Percentiles rank a stretch among this genome's conserved stretches.
phyloP scores from a whole-genome alignment of 148 eudicot species.

The Talinum fruticosum region DNA sequence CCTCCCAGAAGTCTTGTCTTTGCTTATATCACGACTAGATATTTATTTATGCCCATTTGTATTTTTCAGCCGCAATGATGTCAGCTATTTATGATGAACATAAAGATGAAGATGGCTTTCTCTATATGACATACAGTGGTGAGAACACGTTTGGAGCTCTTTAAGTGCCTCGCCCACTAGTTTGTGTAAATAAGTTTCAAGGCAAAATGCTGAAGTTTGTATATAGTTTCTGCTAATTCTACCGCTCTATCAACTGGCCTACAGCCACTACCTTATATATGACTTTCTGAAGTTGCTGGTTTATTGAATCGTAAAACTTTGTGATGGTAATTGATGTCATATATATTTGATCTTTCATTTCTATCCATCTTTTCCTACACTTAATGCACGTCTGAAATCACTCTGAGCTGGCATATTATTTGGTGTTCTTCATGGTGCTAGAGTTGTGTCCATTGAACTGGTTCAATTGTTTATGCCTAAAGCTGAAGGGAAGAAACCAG shows the following conservation, averaged over 20 bases:
- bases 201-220: slow-evolving; percentile 21
- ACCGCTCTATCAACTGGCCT: slow-evolving; percentile 11
- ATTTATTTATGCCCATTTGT: background rate
- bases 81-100: slow-evolving; percentile 94
- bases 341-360: background rate
- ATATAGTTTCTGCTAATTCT: slow-evolving; percentile 24
- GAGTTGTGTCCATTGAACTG: too few species aligned
- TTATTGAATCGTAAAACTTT: background rate
- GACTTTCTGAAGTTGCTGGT: slow-evolving; percentile 15
- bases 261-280: slow-evolving; percentile 16
- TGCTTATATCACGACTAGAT: slow-evolving; percentile 1
- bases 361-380: background rate
- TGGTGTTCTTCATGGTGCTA: too few species aligned
- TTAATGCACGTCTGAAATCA: too few species aligned
- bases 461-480: too few species aligned
- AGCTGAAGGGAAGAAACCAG: too few species aligned
- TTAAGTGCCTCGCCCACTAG: slow-evolving; percentile 20
- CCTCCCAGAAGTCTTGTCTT: background rate
- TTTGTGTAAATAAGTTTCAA: slow-evolving; percentile 42
- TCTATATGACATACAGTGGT: slow-evolving; percentile 99
- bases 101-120: slow-evolving; percentile 98
- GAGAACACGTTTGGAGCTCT: slow-evolving; percentile 81
- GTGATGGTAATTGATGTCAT: slow-evolving; percentile 7
- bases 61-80: slow-evolving; percentile 79
- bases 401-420: too few species aligned